Percentiles rank a stretch among this genome's conserved stretches.
phyloP scores from a whole-genome alignment of 164 flowering plant species.

The Chimonanthus praecox region DNA sequence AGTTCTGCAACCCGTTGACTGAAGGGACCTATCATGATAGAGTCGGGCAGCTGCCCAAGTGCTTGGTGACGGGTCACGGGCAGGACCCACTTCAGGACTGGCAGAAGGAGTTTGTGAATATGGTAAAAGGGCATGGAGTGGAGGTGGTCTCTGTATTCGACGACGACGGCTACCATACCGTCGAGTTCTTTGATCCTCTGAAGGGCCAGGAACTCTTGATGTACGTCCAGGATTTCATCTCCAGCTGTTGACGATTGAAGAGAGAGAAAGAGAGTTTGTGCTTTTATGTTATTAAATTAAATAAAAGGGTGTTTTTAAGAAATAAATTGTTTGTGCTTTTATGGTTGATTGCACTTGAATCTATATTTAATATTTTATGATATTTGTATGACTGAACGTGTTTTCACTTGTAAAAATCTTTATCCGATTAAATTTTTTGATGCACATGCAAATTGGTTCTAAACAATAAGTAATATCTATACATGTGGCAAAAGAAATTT shows the following conservation, averaged over 20 bases:
- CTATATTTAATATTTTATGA: neutral
- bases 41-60: constrained; percentile 26
- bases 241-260: neutral
- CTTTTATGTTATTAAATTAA: neutral
- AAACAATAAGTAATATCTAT: too few species aligned
- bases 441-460: too few species aligned
- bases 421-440: too few species aligned
- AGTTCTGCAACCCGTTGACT: constrained; percentile 36
- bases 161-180: constrained; percentile 4
- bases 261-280: neutral
- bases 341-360: neutral
- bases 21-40: constrained; percentile 32
- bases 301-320: neutral
- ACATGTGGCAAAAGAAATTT: too few species aligned
- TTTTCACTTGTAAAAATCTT: neutral
- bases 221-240: neutral
- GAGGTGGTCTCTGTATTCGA: neutral
- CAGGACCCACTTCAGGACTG: constrained; percentile 36
- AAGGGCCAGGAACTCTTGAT: neutral
- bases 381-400: neutral
- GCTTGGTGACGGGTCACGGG: constrained; percentile 25
- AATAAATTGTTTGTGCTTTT: neutral
- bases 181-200: neutral
- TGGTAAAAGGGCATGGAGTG: constrained; percentile 23
- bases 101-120: constrained; percentile 20